Conservation (phyloP, 2,329 filamentous ascomycete genomes). For the Aschersonia sp. region DNA sequence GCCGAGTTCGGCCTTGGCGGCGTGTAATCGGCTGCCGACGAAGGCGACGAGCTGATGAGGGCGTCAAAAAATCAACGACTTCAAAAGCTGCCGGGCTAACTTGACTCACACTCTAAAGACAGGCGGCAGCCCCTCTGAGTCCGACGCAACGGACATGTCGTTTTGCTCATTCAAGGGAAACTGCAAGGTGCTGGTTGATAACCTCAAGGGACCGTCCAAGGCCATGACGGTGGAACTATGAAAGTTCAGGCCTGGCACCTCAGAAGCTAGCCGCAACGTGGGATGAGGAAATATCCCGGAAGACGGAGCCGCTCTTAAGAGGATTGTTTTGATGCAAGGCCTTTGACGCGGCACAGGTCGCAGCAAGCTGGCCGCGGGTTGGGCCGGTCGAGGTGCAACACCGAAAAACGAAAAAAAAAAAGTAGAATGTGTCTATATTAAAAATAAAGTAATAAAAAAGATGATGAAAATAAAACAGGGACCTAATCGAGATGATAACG, state of each 20-base stretch:
- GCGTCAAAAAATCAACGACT: constrained; percentile 4
- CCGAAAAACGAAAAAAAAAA: too few relatives aligned
- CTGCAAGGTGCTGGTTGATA: constrained; percentile 38
- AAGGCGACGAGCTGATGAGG: constrained; percentile 18
- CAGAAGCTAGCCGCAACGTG: background rate
- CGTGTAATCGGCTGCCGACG: constrained; percentile 24
- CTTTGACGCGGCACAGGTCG: too few relatives aligned
- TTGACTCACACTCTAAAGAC: constrained; percentile 36
- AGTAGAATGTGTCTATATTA: too few relatives aligned
- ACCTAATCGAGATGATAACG: too few relatives aligned
- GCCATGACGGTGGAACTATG: constrained; percentile 13
- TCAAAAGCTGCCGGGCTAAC: background rate
- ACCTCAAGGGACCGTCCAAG: constrained; percentile 40
- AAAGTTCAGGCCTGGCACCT: background rate
- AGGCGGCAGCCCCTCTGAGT: constrained; percentile 32
- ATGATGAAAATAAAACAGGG: too few relatives aligned
- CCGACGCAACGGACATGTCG: constrained; percentile 39
- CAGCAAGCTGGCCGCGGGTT: too few relatives aligned
- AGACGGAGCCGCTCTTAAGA: too few relatives aligned
- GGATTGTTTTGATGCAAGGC: too few relatives aligned
- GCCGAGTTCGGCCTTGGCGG: constrained; percentile 37
- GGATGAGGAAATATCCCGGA: too few relatives aligned
- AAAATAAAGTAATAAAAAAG: too few relatives aligned
- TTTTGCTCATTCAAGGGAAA: constrained; percentile 26
- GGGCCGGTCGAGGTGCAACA: too few relatives aligned